Evolutionary conservation across 2,329 filamentous ascomycete species (phyloP), one percentile per base, ranked within the genome.

Genomic region (Pseudocercospora pini-densiflorae): DNA sequence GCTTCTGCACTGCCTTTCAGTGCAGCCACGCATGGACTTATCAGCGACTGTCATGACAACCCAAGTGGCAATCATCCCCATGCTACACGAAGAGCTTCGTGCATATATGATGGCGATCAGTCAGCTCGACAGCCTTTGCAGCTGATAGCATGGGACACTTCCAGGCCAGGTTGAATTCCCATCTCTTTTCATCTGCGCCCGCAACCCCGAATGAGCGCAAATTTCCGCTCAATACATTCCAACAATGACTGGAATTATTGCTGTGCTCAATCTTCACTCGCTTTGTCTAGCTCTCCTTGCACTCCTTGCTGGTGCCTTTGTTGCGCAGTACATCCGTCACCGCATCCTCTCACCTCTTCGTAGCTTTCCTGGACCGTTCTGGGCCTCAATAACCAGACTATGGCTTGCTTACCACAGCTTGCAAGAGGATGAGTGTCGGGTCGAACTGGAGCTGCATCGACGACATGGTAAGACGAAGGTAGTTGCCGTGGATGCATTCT

Each of bases 361-460:
- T 27, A 45, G 59, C 47, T 61, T 68, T 33, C 66, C 66, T 14
- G 66, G 63, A 23, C 63, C 66, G 7, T 68, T 68, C 54, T 68
- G 66, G 66, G 66, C 59, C 5, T 68, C 66, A 1, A 40, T 65
- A 10, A 65, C 63, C 6, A 40, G 66, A n/a, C 54, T 68, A 29
- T 68, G 66, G 66, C 82, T 86, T 61, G 80, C 83, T 57, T 85
- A 81, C 69, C 83, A 86, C 74, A 85, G 84, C 65, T 61, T 84
- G 27, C 80, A 79, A 49, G 81, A 78, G 59, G 82, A 83, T 23
- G 84, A 86, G 72, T 78, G 79, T 58, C 71, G 80, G 51, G 75
- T 79, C 0, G 63, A 68, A 54, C 31, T 58, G 16, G 74, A 73
- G 55, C 73, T 81, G 1, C 77, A 81, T 66, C 65, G 74, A 23